These are phyloP conservation scores for Meira miltonrushii DNA, from an alignment of 1,284 basidiomycete species.

Conservation along the genomic window DNA sequence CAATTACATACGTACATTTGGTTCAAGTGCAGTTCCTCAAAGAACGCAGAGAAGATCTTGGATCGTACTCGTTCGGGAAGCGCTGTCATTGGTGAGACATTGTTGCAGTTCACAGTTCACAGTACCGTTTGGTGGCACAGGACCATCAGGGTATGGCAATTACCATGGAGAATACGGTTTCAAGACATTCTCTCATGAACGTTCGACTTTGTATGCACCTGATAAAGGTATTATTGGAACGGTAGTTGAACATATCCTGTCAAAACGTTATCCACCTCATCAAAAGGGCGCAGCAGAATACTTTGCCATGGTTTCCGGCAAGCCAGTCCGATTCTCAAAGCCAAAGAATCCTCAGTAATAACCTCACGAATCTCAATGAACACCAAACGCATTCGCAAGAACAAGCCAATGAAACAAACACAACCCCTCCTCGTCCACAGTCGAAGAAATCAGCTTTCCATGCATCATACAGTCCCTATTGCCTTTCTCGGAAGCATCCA, in stretches of 20 bases:
- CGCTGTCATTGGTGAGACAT: constrained; percentile 30
- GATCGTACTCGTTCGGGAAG: constrained; percentile 41
- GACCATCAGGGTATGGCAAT: constrained; percentile 56
- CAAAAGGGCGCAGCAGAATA: constrained; percentile 30
- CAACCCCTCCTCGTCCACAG: no score
- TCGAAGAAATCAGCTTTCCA: no score
- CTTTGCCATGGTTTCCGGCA: constrained; percentile 26
- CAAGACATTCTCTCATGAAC: constrained; percentile 58
- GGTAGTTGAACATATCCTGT: constrained; percentile 49
- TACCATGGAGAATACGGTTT: constrained; percentile 58
- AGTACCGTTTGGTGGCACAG: constrained; percentile 59
- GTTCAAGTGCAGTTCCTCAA: no score
- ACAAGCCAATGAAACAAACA: no score
- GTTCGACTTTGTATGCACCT: constrained; percentile 56
- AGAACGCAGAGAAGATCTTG: constrained; percentile 59
- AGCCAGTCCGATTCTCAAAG: constrained; percentile 26
- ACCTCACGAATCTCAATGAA: no score
- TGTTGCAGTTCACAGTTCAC: constrained; percentile 58
- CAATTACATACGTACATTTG: no score
- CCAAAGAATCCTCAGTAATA: constrained; percentile 45
- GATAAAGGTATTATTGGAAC: constrained; percentile 46
- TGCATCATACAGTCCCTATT: no score
- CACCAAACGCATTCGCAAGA: no score
- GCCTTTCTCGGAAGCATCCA: no score
- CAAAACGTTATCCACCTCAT: constrained; percentile 53